Evolutionary conservation across 2,329 filamentous ascomycete species (phyloP), one percentile per base, ranked within the genome.

Genomic region (Ustulina deusta): DNA sequence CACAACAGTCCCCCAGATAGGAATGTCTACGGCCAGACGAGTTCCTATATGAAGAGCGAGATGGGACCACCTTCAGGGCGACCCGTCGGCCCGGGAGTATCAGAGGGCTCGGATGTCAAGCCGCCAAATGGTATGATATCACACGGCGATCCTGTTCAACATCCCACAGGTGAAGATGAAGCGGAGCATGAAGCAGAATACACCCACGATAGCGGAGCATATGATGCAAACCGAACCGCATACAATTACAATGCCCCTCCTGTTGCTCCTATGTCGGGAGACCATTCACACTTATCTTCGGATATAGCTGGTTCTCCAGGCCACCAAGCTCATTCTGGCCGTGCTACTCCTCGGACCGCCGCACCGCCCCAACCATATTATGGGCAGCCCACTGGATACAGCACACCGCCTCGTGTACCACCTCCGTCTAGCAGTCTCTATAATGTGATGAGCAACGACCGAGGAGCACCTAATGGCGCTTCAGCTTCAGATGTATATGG

Each of bases 371-470:
- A 92, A 72, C 84, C 89, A 1, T 93, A 94, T 79, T 97, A 97
- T 81, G 79, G 86, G 6, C 87, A 87, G 68, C 84, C 85, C 78
- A 79, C 86, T 58, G 90, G 90, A 29, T 97, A 97, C 81, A 91
- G 85, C 78, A 94, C 93, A 0, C 91, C 94, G 56, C 93, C 94
- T 25, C 90, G 93, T 48, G 84, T 87, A 65, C 82, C 83, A 49
- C 85, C 89, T 67, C 86, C 91, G 3, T 90, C 92, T 0, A 94
- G 93, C 83, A 97, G 90, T 77, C 83, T 97, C 58, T 97, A 97
- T 85, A 97, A 90, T 79, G 91, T 97, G 70, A 94, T 97, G 83
- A 94, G 91, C 78, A 93, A 93, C 77, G 91, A 93, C 67, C 88
- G 93, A 29, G 88, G 84, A 34, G 80, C 88, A 11, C 83, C 87